Percentiles rank a stretch among this genome's conserved stretches.
These are phyloP conservation scores for Cardamine resedifolia DNA, from an alignment of 345 rosid genomes.

Conservation along the genomic window DNA sequence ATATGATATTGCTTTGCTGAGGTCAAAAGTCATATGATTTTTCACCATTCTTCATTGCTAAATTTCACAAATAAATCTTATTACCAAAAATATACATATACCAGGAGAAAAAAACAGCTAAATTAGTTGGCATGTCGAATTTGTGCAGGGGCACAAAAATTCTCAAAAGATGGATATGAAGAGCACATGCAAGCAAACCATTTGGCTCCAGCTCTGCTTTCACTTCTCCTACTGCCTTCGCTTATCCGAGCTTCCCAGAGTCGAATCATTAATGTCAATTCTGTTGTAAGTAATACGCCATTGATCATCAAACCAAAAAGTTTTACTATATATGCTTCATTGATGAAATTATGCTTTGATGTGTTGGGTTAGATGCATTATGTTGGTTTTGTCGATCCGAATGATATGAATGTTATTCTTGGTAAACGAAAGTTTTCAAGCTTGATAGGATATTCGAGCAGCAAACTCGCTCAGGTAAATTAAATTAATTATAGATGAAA, in stretches of 20 bases:
- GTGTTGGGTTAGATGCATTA: conserved; percentile 64
- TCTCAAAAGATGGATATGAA: conserved; percentile 86
- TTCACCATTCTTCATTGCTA: background rate
- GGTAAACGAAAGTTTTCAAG: conserved; percentile 78
- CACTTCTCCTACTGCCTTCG: conserved; percentile 77
- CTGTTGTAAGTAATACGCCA: conserved; percentile 59
- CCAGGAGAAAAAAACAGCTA: background rate
- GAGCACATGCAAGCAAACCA: conserved; percentile 94
- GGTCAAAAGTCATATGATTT: background rate
- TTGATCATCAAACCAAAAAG: background rate
- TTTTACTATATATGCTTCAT: background rate
- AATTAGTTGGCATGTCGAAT: conserved; percentile 17
- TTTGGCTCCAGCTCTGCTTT: conserved; percentile 84
- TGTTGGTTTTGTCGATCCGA: conserved; percentile 81
- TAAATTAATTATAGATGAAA: background rate
- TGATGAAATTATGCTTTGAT: background rate
- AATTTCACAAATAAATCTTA: background rate
- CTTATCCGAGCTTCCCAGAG: conserved; percentile 78
- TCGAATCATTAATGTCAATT: conserved; percentile 79
- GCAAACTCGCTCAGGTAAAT: conserved; percentile 85
- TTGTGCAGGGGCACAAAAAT: conserved; percentile 65
- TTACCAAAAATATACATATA: too few species aligned
- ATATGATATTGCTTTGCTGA: background rate
- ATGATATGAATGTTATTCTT: conserved; percentile 69
- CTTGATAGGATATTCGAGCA: conserved; percentile 63